These are phyloP conservation scores for Seiridium unicorne DNA, from an alignment of 2,329 filamentous ascomycete genomes.

Conservation along the genomic window DNA sequence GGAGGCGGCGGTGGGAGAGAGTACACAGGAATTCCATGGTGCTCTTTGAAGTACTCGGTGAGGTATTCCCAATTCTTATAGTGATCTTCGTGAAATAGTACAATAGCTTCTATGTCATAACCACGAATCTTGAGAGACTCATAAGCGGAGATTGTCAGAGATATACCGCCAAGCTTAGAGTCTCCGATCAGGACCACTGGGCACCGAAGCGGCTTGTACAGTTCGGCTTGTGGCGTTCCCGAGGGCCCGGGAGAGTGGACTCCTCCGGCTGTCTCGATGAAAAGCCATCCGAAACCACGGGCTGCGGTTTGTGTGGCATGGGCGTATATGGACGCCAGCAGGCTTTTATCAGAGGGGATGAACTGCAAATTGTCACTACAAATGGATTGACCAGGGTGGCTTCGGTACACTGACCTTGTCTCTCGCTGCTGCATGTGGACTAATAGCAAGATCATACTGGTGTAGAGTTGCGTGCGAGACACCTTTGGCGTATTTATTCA, in stretches of 20 bases:
- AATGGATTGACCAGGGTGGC: neutral
- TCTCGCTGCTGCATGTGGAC: constrained; percentile 71
- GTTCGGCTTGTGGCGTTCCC: constrained; percentile 73
- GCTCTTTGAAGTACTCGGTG: constrained; percentile 61
- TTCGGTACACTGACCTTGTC: constrained; percentile 33
- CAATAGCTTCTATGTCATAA: constrained; percentile 69
- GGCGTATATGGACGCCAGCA: constrained; percentile 47
- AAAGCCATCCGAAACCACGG: constrained; percentile 52
- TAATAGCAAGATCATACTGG: constrained; percentile 72
- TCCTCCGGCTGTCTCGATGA: constrained; percentile 81
- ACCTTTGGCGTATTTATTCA: constrained; percentile 48
- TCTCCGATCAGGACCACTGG: constrained; percentile 76
- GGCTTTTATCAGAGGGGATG: constrained; percentile 47
- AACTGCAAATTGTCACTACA: constrained; percentile 31
- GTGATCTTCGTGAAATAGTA: constrained; percentile 65
- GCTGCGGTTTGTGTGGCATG: constrained; percentile 42
- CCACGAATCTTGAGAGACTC: constrained; percentile 77
- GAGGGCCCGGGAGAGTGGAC: constrained; percentile 78
- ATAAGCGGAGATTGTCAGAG: constrained; percentile 74
- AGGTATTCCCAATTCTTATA: constrained; percentile 71
- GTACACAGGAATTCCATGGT: constrained; percentile 55
- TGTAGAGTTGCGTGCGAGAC: constrained; percentile 57
- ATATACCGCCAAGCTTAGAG: constrained; percentile 74
- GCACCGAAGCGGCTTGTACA: constrained; percentile 72
- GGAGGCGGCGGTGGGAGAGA: constrained; percentile 60